Evolutionary conservation across 345 rosid genomes (phyloP), one percentile per base, ranked within the genome.

Genomic region (Orychophragmus violaceus): DNA sequence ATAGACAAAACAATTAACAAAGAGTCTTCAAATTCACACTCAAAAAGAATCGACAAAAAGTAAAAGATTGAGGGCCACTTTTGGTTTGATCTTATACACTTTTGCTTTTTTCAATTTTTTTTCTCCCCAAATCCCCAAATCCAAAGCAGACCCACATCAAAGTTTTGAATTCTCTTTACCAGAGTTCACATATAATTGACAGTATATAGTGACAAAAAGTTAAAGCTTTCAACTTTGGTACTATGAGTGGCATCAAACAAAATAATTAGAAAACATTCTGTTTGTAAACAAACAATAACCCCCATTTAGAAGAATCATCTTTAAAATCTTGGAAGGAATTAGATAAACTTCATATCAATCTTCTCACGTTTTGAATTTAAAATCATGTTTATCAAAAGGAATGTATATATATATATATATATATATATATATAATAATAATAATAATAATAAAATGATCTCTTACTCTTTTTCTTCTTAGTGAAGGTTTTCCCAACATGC

Each of bases 391-490:
- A 53, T 5, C 27, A 37, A 41, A 5, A 32, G 33, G 2, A 18
- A 37, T 62, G 12, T 42, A 29, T 32, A 30, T 32, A 32, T 32
- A 32, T 37, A 35, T 11, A 35, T 35, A 6, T n/a, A n/a, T n/a
- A 35, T 30, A 30, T 30, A 30, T 30, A 53, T 69, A 37, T 51
- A 14, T 24, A 53, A 35, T 18, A 30, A 36, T 67, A 39, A 61
- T 25, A n/a, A n/a, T n/a, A n/a, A n/a, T n/a, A n/a, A n/a, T n/a
- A n/a, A 32, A 37, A 59, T 66, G 41, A 74, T 74, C 37, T 36
- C 94, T 79, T 71, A 90, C 99, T 94, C 91, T 94, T 94, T 90
- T 94, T 90, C 99, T 94, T 94, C 85, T 94, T 94, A 29, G 95
- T 90, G 65, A 90, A 78, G 77, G 99, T 87, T 92, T 94, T 96